Evolutionary conservation across 1,284 basidiomycete species (phyloP).

Genomic region (Malassezia pachydermatis): DNA sequence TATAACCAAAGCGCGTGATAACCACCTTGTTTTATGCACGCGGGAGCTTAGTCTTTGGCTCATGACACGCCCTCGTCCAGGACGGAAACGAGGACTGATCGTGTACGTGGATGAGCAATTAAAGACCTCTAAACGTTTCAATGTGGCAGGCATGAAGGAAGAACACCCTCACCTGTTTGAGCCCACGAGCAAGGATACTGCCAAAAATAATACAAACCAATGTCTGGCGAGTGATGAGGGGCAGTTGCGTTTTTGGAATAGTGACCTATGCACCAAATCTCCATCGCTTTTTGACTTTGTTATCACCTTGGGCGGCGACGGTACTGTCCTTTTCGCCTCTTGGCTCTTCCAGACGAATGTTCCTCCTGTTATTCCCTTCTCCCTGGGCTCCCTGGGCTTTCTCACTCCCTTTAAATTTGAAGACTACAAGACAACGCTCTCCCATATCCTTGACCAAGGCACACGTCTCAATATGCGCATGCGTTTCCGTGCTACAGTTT

Average conservation of each 20-base stretch:
- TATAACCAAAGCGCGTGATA: conserved; percentile 96
- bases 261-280: conserved; percentile 81
- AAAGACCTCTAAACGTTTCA: conserved; percentile 81
- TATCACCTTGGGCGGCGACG: conserved; percentile 84
- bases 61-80: conserved; percentile 34
- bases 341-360: conserved; percentile 98
- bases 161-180: conserved; percentile 81
- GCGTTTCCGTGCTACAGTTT: conserved; percentile 98
- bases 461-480: conserved; percentile 95
- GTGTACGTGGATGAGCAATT: conserved; percentile 88
- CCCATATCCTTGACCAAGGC: conserved; percentile 77
- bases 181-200: conserved; percentile 51
- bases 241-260: conserved; percentile 92
- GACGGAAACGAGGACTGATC: conserved; percentile 31
- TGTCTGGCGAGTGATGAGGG: conserved; percentile 53
- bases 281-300: conserved; percentile 97
- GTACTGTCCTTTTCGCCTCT: conserved; percentile 95
- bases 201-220: conserved; percentile 17
- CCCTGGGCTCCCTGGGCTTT: conserved; percentile 95
- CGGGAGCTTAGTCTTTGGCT: conserved; percentile 65
- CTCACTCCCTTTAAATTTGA: conserved; percentile 95
- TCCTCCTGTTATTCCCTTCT: conserved; percentile 91
- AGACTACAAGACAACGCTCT: conserved; percentile 75
- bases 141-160: conserved; percentile 72
- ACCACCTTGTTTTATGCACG: conserved; percentile 86